A percentile compares a stretch with the other conserved stretches of the same genome.
Conservation (phyloP, 257 asterid genomes). For the Perilla frutescens region DNA sequence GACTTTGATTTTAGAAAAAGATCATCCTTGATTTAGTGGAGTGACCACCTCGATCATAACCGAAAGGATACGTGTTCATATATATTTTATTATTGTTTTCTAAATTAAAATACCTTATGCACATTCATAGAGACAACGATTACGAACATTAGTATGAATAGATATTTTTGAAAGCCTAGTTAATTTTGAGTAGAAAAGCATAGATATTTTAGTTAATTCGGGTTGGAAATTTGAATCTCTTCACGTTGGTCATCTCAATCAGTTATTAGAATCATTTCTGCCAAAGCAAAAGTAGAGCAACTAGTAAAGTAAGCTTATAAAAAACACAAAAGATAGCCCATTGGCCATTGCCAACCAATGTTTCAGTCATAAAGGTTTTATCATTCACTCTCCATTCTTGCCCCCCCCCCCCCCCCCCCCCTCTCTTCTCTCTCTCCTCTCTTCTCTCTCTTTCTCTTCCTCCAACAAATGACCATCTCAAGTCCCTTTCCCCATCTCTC, state of each 20-base stretch:
- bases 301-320: constrained; percentile 38
- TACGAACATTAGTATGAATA: too few species aligned
- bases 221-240: constrained; percentile 35
- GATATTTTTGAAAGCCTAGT: constrained; percentile 5
- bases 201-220: constrained; percentile 20
- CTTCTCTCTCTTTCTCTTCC: background rate
- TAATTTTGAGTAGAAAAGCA: constrained; percentile 28
- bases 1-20: too few species aligned
- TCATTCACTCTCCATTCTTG: constrained; percentile 19
- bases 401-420: background rate
- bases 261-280: constrained; percentile 52
- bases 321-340: constrained; percentile 41
- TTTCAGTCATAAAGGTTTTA: constrained; percentile 44
- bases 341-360: constrained; percentile 47
- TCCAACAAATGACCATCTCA: constrained; percentile 48
- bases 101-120: too few species aligned
- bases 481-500: constrained; percentile 36
- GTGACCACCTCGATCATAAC: too few species aligned
- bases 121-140: too few species aligned
- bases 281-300: constrained; percentile 47
- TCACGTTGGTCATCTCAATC: constrained; percentile 24
- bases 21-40: too few species aligned
- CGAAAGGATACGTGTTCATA: too few species aligned
- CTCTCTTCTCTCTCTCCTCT: background rate
- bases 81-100: too few species aligned